These are phyloP conservation scores for Beta macrorhiza DNA, from an alignment of 179 eudicot species.

Conservation along the genomic window DNA sequence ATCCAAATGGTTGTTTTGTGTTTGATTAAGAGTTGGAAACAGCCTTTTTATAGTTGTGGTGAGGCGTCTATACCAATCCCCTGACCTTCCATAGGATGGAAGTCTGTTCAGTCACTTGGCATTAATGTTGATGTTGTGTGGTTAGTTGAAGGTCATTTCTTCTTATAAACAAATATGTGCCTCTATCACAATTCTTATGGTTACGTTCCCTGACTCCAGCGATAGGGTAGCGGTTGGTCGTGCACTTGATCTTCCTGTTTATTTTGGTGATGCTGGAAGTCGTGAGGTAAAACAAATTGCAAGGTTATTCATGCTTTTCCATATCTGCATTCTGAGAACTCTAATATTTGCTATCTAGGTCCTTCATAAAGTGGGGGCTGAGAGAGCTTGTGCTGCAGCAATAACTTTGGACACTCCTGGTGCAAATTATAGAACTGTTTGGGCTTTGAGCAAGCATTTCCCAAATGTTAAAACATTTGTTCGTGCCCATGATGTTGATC, in stretches of 20 bases:
- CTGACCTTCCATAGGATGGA: background rate
- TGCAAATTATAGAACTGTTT: constrained; percentile 97
- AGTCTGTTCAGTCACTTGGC: background rate
- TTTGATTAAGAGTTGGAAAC: no score
- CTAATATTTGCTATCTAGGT: constrained; percentile 50
- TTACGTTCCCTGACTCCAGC: constrained; percentile 42
- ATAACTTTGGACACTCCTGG: constrained; percentile 93
- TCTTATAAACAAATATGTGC: background rate
- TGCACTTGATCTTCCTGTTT: constrained; percentile 98
- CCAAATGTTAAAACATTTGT: constrained; percentile 98
- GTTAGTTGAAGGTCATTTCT: background rate
- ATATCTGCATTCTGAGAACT: constrained; percentile 23
- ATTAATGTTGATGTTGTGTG: background rate
- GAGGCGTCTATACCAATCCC: background rate
- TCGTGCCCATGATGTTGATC: constrained; percentile 98
- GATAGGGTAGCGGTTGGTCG: constrained; percentile 97
- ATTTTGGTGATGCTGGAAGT: constrained; percentile 99
- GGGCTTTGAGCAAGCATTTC: constrained; percentile 94
- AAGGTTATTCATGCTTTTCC: constrained; percentile 12
- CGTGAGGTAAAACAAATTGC: constrained; percentile 67
- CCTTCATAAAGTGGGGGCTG: constrained; percentile 97
- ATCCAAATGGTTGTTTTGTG: no score
- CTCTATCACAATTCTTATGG: constrained; percentile 1
- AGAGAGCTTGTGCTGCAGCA: constrained; percentile 97
- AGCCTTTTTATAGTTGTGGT: background rate